Percentiles rank a stretch among this genome's conserved stretches.
Conservation (phyloP, 345 rosid species). For the Sonneratia alba region DNA sequence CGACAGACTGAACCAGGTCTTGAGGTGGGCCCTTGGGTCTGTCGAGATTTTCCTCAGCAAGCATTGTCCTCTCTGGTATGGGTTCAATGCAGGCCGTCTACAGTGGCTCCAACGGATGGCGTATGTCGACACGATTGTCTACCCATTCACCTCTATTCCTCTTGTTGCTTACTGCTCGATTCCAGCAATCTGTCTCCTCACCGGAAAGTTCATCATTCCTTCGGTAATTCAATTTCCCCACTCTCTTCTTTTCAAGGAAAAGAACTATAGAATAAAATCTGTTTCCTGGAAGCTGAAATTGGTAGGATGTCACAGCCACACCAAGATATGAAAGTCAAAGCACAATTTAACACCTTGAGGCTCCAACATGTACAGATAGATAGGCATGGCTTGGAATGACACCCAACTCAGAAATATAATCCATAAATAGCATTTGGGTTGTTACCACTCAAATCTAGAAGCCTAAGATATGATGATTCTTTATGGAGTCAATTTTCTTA, state of each 20-base stretch:
- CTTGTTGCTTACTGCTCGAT: slow-evolving; percentile 82
- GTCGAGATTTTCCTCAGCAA: slow-evolving; percentile 92
- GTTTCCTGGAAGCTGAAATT: not conserved
- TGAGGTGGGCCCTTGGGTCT: slow-evolving; percentile 97
- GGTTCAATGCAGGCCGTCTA: slow-evolving; percentile 91
- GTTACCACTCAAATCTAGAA: too few relatives aligned
- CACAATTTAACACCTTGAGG: too few relatives aligned
- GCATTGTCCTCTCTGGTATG: slow-evolving; percentile 99
- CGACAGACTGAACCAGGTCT: slow-evolving; percentile 87
- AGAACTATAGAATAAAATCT: not conserved
- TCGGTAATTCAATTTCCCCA: slow-evolving; percentile 39
- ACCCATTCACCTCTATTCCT: slow-evolving; percentile 92
- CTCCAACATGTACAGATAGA: too few relatives aligned
- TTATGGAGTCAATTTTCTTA: too few relatives aligned
- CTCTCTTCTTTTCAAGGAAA: not conserved
- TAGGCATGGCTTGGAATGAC: too few relatives aligned
- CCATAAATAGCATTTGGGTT: too few relatives aligned
- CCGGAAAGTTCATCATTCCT: slow-evolving; percentile 95
- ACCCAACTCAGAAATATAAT: too few relatives aligned
- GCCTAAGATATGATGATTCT: too few relatives aligned
- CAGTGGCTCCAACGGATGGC: slow-evolving; percentile 87
- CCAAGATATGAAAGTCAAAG: too few relatives aligned
- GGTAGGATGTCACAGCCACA: not conserved
- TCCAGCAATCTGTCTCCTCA: slow-evolving; percentile 96
- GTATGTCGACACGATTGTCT: slow-evolving; percentile 87